Evolutionary conservation across 768 basidiomycete species (phyloP).

Genomic region (Psilocybe cubensis): DNA sequence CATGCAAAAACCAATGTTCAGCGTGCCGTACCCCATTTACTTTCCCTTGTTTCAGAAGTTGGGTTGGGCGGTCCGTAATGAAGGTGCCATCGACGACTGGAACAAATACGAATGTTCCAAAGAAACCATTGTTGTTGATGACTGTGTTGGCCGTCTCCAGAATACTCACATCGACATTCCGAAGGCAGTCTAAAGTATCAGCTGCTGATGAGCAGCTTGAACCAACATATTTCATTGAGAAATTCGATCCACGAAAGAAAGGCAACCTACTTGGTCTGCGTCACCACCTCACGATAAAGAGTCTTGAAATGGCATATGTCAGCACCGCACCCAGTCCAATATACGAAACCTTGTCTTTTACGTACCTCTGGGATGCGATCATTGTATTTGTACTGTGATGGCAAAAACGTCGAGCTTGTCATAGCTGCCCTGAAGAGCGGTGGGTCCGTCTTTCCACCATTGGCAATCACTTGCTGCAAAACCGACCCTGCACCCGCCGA

Average conservation of each 20-base stretch:
- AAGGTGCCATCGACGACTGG: constrained; percentile 54
- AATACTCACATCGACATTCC: constrained; percentile 28
- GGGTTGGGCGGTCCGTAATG: constrained; percentile 44
- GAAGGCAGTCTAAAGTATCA: constrained; percentile 44
- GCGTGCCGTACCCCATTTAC: constrained; percentile 45
- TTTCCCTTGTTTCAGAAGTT: constrained; percentile 37
- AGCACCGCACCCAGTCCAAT: no score
- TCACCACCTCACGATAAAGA: constrained; percentile 31
- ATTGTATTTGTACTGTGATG: constrained; percentile 49
- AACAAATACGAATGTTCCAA: constrained; percentile 40
- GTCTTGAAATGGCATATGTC: not conserved
- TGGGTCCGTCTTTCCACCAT: constrained; percentile 47
- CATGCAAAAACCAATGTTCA: not conserved
- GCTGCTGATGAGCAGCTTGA: constrained; percentile 35
- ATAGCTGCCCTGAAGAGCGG: constrained; percentile 48
- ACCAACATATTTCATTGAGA: not conserved
- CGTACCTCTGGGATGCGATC: constrained; percentile 42
- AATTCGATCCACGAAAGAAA: not conserved
- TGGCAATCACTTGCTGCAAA: constrained; percentile 50
- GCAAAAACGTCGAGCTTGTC: constrained; percentile 47
- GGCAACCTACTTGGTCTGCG: constrained; percentile 36
- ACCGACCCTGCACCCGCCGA: constrained; percentile 54
- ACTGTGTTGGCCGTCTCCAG: constrained; percentile 37
- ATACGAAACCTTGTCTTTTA: not conserved
- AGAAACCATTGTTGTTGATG: constrained; percentile 36